Percentiles rank a stretch among this genome's conserved stretches.
phyloP scores from a whole-genome alignment of 306 rosid species.

The Cicer pinnatifidum region DNA sequence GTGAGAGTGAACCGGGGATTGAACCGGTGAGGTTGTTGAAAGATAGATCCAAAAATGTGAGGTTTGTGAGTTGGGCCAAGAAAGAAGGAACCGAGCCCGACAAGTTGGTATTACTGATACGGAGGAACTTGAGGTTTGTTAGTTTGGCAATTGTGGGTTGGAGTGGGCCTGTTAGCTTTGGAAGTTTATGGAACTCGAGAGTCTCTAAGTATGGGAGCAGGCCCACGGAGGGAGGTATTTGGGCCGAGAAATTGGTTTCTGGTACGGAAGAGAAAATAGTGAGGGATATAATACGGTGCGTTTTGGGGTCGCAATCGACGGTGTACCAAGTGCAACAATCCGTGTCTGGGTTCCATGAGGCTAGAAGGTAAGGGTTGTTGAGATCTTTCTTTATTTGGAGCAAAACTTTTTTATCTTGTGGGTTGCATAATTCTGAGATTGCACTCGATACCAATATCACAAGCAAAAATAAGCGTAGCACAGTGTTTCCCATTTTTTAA shows the following conservation, averaged over 20 bases:
- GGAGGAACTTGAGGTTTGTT: slow-evolving; percentile 49
- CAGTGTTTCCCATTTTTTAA: not conserved
- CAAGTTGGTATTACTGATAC: slow-evolving; percentile 57
- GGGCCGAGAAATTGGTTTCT: slow-evolving; percentile 49
- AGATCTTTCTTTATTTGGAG: slow-evolving; percentile 66
- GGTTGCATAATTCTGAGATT: slow-evolving; percentile 59
- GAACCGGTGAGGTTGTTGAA: slow-evolving; percentile 61
- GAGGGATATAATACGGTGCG: slow-evolving; percentile 68
- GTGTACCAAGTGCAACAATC: slow-evolving; percentile 75
- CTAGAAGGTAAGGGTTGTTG: slow-evolving; percentile 63
- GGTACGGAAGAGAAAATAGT: slow-evolving; percentile 33
- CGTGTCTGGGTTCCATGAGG: slow-evolving; percentile 61
- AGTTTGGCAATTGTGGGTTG: slow-evolving; percentile 67
- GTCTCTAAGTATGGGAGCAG: slow-evolving; percentile 51
- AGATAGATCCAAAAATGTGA: slow-evolving; percentile 52
- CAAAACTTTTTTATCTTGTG: slow-evolving; percentile 63
- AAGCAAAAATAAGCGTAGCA: slow-evolving; percentile 2
- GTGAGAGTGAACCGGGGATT: slow-evolving; percentile 61
- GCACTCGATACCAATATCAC: slow-evolving; percentile 27
- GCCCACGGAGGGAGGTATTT: slow-evolving; percentile 70
- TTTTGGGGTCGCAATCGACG: slow-evolving; percentile 51
- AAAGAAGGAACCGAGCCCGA: slow-evolving; percentile 66
- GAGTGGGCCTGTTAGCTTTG: slow-evolving; percentile 65
- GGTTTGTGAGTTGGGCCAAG: slow-evolving; percentile 57
- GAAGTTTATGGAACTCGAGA: slow-evolving; percentile 63